These are phyloP conservation scores for Botryococcus braunii DNA, from an alignment of 163 green algal genomes.

Conservation along the genomic window DNA sequence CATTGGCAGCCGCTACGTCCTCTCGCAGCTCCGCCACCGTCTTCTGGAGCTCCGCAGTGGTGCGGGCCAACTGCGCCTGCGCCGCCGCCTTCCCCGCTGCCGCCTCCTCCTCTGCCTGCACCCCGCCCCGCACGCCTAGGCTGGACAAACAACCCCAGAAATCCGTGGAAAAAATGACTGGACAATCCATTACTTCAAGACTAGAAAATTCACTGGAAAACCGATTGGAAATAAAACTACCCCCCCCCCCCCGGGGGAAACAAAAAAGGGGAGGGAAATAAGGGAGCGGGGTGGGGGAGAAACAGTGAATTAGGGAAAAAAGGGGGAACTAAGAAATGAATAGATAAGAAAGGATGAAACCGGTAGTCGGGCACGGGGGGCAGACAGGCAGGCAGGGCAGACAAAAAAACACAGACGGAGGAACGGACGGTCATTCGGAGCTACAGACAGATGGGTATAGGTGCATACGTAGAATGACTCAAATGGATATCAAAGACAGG, in stretches of 20 bases:
- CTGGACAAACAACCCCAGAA: too few relatives aligned
- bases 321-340: too few relatives aligned
- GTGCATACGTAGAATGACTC: too few relatives aligned
- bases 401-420: too few relatives aligned
- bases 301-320: background rate
- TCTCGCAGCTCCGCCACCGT: background rate
- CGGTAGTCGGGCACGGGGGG: too few relatives aligned
- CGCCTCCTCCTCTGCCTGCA: conserved; percentile 16
- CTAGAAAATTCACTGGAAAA: background rate
- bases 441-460: too few relatives aligned
- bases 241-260: background rate
- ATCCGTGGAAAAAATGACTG: too few relatives aligned
- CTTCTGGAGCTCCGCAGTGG: background rate
- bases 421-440: too few relatives aligned
- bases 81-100: conserved; percentile 10
- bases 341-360: too few relatives aligned
- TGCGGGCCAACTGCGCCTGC: background rate
- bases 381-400: too few relatives aligned
- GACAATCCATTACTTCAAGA: too few relatives aligned
- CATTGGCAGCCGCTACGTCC: background rate
- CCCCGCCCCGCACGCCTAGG: background rate
- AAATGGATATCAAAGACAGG: too few relatives aligned
- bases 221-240: background rate
- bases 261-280: background rate
- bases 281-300: background rate